Evolutionary conservation across 495 filamentous ascomycete species (phyloP).

Genomic region (Aspergillus bertholletiae): DNA sequence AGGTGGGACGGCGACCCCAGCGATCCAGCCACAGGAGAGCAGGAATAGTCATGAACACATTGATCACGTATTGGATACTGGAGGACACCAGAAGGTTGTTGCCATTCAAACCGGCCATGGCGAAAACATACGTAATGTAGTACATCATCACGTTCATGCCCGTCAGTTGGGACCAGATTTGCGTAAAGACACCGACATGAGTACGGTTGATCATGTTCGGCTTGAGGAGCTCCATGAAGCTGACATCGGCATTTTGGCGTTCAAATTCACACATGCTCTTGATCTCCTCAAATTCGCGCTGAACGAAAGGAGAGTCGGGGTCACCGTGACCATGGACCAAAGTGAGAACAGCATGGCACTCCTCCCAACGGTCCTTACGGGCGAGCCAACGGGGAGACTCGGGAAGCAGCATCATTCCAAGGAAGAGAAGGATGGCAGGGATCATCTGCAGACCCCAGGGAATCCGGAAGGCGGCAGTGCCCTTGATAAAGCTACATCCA

Average conservation of each 20-base stretch:
- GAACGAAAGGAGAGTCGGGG: slow-evolving; percentile 56
- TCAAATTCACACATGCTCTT: slow-evolving; percentile 68
- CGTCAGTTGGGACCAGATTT: slow-evolving; percentile 81
- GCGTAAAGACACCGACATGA: slow-evolving; percentile 70
- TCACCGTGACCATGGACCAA: slow-evolving; percentile 68
- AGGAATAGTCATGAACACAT: slow-evolving; percentile 51
- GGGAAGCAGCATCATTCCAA: slow-evolving; percentile 62
- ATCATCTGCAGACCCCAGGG: slow-evolving; percentile 78
- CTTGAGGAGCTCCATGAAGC: slow-evolving; percentile 66
- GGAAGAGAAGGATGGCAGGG: slow-evolving; percentile 61
- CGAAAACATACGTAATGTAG: slow-evolving; percentile 62
- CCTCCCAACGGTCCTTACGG: slow-evolving; percentile 70
- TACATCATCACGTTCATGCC: slow-evolving; percentile 89
- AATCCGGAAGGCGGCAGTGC: slow-evolving; percentile 61
- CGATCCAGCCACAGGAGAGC: slow-evolving; percentile 57
- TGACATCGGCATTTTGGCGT: slow-evolving; percentile 55
- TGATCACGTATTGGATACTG: slow-evolving; percentile 69
- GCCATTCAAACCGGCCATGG: slow-evolving; percentile 62
- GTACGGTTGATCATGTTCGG: slow-evolving; percentile 73
- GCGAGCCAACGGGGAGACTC: slow-evolving; percentile 79
- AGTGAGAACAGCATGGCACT: slow-evolving; percentile 58
- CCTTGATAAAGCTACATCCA: slow-evolving; percentile 24
- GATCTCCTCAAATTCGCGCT: slow-evolving; percentile 67
- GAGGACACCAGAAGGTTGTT: slow-evolving; percentile 62
- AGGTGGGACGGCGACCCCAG: slow-evolving; percentile 62